Percentiles rank a stretch among this genome's conserved stretches.
phyloP scores from a whole-genome alignment of 2,329 filamentous ascomycete genomes.

The Claviceps purpurea region DNA sequence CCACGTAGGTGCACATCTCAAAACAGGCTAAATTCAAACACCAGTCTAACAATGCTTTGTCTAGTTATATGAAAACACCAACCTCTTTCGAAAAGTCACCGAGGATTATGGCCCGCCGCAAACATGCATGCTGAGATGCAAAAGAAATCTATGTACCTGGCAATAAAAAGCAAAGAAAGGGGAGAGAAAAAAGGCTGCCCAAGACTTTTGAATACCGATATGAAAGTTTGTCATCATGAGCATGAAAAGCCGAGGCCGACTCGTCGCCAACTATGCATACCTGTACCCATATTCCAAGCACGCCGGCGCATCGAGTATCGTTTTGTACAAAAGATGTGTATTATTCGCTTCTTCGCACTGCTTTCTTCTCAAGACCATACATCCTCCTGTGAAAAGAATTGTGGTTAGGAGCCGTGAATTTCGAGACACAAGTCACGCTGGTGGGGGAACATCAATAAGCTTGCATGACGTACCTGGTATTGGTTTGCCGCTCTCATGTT shows the following conservation, averaged over 20 bases:
- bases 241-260: neutral
- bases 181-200: neutral
- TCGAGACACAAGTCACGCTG: neutral
- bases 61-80: neutral
- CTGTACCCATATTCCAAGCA: neutral
- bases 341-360: constrained; percentile 4
- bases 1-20: no score
- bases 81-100: neutral
- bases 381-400: constrained; percentile 42
- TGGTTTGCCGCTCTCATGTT: constrained; percentile 88
- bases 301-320: neutral
- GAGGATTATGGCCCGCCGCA: neutral
- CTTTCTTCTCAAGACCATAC: constrained; percentile 46
- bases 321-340: neutral
- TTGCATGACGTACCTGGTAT: constrained; percentile 60
- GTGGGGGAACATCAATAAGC: no score
- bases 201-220: constrained; percentile 3
- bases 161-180: neutral
- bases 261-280: neutral
- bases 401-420: neutral
- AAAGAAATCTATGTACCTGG: neutral
- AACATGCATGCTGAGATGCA: neutral
- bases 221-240: constrained; percentile 3
- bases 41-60: no score
- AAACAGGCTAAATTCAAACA: no score